Percentiles rank a stretch among this genome's conserved stretches.
Evolutionary conservation across 345 rosid genomes (phyloP).

Genomic region (Eucalyptus lansdowneana): DNA sequence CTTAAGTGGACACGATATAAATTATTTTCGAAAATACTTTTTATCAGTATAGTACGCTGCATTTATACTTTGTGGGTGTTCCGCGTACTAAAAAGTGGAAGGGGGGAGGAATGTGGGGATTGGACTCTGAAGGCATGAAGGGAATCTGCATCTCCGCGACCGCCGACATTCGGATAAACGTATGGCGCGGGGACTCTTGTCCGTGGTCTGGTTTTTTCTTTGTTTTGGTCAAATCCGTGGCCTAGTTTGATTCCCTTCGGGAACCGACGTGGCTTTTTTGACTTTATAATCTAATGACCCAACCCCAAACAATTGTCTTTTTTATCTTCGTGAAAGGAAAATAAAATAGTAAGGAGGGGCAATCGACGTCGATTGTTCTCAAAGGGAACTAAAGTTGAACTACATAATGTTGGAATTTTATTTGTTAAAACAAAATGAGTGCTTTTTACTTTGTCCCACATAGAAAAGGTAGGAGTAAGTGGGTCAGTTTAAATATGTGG

Average conservation of each 20-base stretch:
- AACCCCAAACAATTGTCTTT: not conserved
- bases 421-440: no score
- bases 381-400: not conserved
- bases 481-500: no score
- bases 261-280: not conserved
- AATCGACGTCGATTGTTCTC: not conserved
- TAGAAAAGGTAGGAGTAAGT: no score
- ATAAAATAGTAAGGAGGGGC: not conserved
- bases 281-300: not conserved
- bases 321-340: not conserved
- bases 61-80: not conserved
- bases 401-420: no score
- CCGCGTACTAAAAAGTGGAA: not conserved
- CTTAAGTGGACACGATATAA: not conserved
- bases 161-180: not conserved
- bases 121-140: not conserved
- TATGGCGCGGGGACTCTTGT: not conserved
- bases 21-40: not conserved
- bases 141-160: not conserved
- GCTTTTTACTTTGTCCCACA: no score
- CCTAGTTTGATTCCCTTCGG: no score
- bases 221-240: no score
- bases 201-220: not conserved
- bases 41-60: not conserved
- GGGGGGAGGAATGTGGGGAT: not conserved